phyloP scores from a whole-genome alignment of 257 asterid species.

The Cinchona pubescens region DNA sequence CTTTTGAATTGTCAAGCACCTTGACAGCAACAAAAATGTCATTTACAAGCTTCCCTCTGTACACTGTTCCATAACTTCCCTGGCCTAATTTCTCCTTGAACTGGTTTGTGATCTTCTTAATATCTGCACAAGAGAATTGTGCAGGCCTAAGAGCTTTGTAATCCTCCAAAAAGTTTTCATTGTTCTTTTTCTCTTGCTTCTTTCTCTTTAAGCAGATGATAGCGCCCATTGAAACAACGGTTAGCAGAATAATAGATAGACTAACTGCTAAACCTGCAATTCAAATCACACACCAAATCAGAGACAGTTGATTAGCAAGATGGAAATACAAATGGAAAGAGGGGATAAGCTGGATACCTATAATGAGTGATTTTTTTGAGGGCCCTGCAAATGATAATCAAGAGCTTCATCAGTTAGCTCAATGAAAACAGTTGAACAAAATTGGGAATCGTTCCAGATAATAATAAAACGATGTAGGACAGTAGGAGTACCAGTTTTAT shows the following conservation, averaged over 20 bases:
- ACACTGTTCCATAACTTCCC: slow-evolving; percentile 74
- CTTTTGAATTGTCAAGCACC: slow-evolving; percentile 50
- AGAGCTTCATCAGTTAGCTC: neutral
- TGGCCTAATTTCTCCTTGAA: slow-evolving; percentile 52
- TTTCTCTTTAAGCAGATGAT: slow-evolving; percentile 17
- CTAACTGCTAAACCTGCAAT: slow-evolving; percentile 31
- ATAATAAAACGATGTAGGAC: neutral
- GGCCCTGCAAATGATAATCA: neutral
- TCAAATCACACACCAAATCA: neutral
- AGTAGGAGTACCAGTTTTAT: neutral
- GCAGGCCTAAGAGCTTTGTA: slow-evolving; percentile 61
- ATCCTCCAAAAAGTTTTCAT: slow-evolving; percentile 51
- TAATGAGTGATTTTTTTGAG: neutral
- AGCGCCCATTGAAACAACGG: neutral
- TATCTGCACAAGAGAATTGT: slow-evolving; percentile 54
- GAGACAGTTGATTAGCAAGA: neutral
- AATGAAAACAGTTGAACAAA: neutral
- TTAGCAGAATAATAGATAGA: slow-evolving; percentile 1
- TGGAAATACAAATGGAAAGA: too few species aligned
- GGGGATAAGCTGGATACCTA: neutral
- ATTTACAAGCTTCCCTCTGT: slow-evolving; percentile 55
- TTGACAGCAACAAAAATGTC: slow-evolving; percentile 64
- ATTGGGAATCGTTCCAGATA: neutral
- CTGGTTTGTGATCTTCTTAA: slow-evolving; percentile 49
- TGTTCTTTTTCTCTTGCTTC: slow-evolving; percentile 34